These are phyloP conservation scores for Globisporangium camurandrum DNA, from an alignment of 352 stramenopile genomes.

Conservation along the genomic window DNA sequence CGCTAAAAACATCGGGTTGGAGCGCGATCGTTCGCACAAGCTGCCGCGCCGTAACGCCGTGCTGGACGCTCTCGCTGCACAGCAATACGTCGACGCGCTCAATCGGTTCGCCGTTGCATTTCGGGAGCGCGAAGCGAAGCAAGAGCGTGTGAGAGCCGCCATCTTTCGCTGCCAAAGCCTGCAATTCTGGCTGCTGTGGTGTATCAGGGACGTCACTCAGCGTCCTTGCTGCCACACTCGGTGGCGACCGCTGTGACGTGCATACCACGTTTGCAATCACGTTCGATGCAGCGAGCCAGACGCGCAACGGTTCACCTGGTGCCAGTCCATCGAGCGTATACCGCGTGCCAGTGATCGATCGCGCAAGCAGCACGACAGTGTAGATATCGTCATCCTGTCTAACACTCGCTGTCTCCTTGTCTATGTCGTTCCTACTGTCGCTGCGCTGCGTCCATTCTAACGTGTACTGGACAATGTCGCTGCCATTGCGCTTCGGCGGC, in stretches of 20 bases:
- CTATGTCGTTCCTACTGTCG: background rate
- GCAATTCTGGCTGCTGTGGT: constrained; percentile 17
- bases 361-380: constrained; percentile 30
- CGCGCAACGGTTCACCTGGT: constrained; percentile 26
- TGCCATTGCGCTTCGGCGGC: constrained; percentile 59
- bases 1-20: background rate
- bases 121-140: constrained; percentile 28
- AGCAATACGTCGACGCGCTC: constrained; percentile 34
- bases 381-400: background rate
- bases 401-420: background rate
- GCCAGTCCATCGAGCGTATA: constrained; percentile 33
- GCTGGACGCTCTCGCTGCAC: constrained; percentile 48
- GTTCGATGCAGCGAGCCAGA: constrained; percentile 55
- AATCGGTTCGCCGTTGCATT: constrained; percentile 46
- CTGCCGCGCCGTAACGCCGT: constrained; percentile 37
- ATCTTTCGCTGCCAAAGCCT: constrained; percentile 8
- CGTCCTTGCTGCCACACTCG: constrained; percentile 25
- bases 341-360: constrained; percentile 36
- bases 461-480: constrained; percentile 64
- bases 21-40: constrained; percentile 33
- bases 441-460: constrained; percentile 35
- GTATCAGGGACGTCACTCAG: constrained; percentile 43
- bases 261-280: constrained; percentile 49
- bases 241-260: constrained; percentile 32
- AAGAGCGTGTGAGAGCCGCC: constrained; percentile 28